These are phyloP conservation scores for Phytophthora megakarya DNA, from an alignment of 352 stramenopile genomes.

Conservation along the genomic window DNA sequence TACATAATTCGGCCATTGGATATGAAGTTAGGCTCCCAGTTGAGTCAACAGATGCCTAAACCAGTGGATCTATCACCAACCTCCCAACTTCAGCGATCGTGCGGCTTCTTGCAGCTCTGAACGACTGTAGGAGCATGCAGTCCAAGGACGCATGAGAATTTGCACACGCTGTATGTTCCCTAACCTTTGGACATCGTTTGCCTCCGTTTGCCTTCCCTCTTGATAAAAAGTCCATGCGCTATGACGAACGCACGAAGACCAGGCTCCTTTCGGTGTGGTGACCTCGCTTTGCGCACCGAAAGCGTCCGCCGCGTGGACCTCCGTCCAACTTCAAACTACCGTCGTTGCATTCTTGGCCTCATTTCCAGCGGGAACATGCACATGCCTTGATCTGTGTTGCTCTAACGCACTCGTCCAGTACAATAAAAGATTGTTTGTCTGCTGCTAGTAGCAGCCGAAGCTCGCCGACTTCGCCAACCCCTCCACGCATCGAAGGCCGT, in stretches of 20 bases:
- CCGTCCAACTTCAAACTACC: conserved; percentile 26
- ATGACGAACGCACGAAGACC: conserved; percentile 27
- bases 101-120: too few species aligned
- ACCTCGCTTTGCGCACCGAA: conserved; percentile 22
- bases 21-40: background rate
- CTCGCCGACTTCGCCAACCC: conserved; percentile 15
- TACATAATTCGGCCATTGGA: conserved; percentile 11
- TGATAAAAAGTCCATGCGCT: conserved; percentile 19
- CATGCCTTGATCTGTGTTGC: background rate
- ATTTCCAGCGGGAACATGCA: background rate
- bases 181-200: conserved; percentile 10
- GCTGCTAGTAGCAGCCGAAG: conserved; percentile 1
- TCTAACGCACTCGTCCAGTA: background rate
- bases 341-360: background rate
- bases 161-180: conserved; percentile 21
- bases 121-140: too few species aligned
- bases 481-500: conserved; percentile 17
- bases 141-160: conserved; percentile 18
- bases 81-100: too few species aligned
- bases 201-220: too few species aligned
- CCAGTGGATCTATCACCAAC: too few species aligned
- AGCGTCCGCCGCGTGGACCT: conserved; percentile 14
- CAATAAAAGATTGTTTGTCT: background rate
- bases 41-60: conserved; percentile 11
- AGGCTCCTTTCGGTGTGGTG: conserved; percentile 28